These are phyloP conservation scores for Solanum paucissectum DNA, from an alignment of 257 asterid species.

Conservation along the genomic window DNA sequence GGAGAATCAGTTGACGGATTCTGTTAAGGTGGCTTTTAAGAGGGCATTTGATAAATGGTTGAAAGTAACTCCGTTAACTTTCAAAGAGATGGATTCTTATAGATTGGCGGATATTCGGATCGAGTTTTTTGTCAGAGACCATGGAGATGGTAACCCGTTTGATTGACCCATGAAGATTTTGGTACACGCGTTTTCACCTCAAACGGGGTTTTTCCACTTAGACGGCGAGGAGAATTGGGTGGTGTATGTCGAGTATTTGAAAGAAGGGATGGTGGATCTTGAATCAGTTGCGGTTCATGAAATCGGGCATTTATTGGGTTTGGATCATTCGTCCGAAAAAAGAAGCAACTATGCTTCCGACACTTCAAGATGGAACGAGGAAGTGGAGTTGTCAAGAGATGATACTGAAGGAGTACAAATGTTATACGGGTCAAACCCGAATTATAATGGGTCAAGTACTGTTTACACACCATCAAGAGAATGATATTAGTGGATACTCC, in stretches of 20 bases:
- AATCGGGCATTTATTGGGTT: conserved; percentile 74
- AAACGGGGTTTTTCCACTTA: conserved; percentile 46
- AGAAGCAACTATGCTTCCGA: conserved; percentile 69
- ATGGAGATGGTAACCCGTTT: conserved; percentile 77
- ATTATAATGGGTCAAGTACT: conserved; percentile 32
- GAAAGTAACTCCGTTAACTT: conserved; percentile 54
- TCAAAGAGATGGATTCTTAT: conserved; percentile 32
- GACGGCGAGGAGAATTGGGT: conserved; percentile 81
- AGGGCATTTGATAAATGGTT: conserved; percentile 71
- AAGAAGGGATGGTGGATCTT: conserved; percentile 37
- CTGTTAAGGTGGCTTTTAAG: conserved; percentile 22
- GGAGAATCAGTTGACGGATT: conserved; percentile 26
- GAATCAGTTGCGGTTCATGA: conserved; percentile 86
- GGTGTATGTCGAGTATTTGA: conserved; percentile 31
- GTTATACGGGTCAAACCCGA: conserved; percentile 74
- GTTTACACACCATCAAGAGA: conserved; percentile 20
- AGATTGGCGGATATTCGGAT: conserved; percentile 35
- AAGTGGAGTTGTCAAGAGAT: conserved; percentile 53
- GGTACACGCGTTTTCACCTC: conserved; percentile 81
- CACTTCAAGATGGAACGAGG: conserved; percentile 45
- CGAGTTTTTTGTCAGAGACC: conserved; percentile 50
- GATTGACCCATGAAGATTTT: conserved; percentile 68
- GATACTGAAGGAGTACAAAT: conserved; percentile 56
- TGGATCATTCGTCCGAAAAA: conserved; percentile 72
- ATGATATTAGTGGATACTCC: conserved; percentile 28